phyloP scores from a whole-genome alignment of 371 early-diverging fungal genomes.

The Conidiobolus coronatus region DNA sequence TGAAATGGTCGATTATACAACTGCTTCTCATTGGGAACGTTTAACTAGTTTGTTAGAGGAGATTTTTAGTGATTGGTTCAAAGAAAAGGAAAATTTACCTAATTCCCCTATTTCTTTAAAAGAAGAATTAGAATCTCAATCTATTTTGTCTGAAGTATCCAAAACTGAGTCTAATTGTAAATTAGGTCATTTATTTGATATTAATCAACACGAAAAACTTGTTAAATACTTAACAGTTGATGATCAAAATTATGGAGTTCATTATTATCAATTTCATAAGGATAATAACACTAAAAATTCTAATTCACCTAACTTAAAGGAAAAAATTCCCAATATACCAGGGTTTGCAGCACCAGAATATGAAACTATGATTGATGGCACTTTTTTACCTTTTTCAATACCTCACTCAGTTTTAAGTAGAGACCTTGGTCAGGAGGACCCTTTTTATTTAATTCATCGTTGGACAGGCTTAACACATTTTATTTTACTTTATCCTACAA shows the following conservation, averaged over 20 bases:
- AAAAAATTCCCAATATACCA: background rate
- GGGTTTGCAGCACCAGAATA: background rate
- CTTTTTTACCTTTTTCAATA: conserved; percentile 2
- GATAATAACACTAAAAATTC: background rate
- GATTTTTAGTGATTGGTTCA: conserved; percentile 4
- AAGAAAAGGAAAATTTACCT: background rate
- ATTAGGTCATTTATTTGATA: background rate
- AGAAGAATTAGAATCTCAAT: conserved; percentile 4
- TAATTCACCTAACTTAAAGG: background rate
- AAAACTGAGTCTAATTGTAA: background rate
- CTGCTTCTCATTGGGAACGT: conserved; percentile 7
- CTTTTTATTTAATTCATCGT: conserved; percentile 4
- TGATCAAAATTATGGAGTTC: background rate
- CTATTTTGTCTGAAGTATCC: background rate
- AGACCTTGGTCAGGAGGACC: background rate
- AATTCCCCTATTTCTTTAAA: conserved; percentile 1
- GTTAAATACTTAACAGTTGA: background rate
- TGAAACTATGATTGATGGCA: background rate
- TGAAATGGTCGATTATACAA: conserved; percentile 6
- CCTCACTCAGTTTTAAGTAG: background rate
- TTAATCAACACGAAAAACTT: background rate
- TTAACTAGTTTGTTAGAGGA: conserved; percentile 6
- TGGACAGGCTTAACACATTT: conserved; percentile 6
- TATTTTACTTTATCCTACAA: background rate
- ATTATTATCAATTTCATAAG: conserved; percentile 5